Base-by-base conservation (phyloP, 2,329 filamentous ascomycete species). In the Cyclaneusma minus region DNA sequence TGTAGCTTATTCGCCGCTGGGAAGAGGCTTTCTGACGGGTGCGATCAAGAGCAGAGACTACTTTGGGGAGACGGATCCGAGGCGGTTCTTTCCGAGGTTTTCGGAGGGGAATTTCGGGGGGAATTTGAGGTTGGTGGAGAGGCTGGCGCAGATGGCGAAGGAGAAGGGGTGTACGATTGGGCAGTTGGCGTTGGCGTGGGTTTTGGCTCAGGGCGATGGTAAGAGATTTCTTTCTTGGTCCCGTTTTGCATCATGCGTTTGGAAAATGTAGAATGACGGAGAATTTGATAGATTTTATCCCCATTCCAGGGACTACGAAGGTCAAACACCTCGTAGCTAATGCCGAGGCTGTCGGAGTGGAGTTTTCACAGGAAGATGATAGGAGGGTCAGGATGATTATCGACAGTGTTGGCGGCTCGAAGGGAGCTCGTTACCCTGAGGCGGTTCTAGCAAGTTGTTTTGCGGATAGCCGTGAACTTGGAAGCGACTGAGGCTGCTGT, bases 161-260 rank as follows among this genome's bases (percentile, higher is more conserved):
- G 47, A 44, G 36, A 62, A 63, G 40, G 53, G 53, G 1, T 56
- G 51, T 30, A 64, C 62, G 0, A 34, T 55, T 2, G 50, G 52
- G 1, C 67, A 73, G 48, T 48, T 73, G 13, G 63, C 62, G 1
- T 40, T 75, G 15, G 62, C 60, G 2, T 75, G 68, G 68, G 45
- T 69, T 18, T 43, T 58, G 24, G 48, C 51, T 13, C 59, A 64
- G 31, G 62, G 60, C 3, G 45, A 51, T 6, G 47, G 55, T 27
- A 47, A n/a, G n/a, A n/a, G n/a, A n/a, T n/a, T n/a, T n/a, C n/a
- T n/a, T n/a, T n/a, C n/a, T n/a, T n/a, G n/a, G n/a, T n/a, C n/a
- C n/a, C n/a, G n/a, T n/a, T n/a, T n/a, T n/a, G n/a, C n/a, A n/a
- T n/a, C n/a, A n/a, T n/a, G n/a, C n/a, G n/a, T n/a, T n/a, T n/a